phyloP scores from a whole-genome alignment of 345 rosid species.

The Crucihimalaya himalaica region DNA sequence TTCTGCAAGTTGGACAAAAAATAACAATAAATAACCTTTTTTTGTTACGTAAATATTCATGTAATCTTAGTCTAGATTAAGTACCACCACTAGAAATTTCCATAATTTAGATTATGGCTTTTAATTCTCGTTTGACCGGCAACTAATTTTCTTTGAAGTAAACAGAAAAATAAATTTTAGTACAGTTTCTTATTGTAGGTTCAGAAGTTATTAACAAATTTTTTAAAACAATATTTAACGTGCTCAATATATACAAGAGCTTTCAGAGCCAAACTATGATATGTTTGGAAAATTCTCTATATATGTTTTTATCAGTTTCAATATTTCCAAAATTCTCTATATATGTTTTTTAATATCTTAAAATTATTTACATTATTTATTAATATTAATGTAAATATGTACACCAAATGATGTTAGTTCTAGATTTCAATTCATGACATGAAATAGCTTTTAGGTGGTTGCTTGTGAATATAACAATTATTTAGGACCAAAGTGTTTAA shows the following conservation, averaged over 20 bases:
- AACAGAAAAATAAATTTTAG: background rate
- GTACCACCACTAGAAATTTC: conserved; percentile 3
- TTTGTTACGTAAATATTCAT: background rate
- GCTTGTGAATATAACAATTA: background rate
- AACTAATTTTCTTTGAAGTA: background rate
- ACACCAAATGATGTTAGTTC: background rate
- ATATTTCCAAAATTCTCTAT: background rate
- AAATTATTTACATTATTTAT: too few relatives aligned
- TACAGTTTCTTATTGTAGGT: background rate
- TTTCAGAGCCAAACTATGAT: background rate
- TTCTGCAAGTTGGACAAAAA: conserved; percentile 11
- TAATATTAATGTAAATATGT: background rate
- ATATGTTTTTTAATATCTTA: background rate
- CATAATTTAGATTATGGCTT: background rate
- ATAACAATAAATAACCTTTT: background rate
- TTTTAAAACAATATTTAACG: background rate
- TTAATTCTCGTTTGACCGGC: conserved; percentile 2
- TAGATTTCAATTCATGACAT: background rate
- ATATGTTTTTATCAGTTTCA: background rate
- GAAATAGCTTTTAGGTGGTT: background rate
- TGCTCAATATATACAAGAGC: background rate
- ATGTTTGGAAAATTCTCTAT: background rate
- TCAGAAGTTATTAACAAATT: background rate
- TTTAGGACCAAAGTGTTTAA: background rate
- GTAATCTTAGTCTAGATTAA: background rate